Evolutionary conservation across 2,329 filamentous ascomycete species (phyloP).

Genomic region (Colletotrichum cordylinicola): DNA sequence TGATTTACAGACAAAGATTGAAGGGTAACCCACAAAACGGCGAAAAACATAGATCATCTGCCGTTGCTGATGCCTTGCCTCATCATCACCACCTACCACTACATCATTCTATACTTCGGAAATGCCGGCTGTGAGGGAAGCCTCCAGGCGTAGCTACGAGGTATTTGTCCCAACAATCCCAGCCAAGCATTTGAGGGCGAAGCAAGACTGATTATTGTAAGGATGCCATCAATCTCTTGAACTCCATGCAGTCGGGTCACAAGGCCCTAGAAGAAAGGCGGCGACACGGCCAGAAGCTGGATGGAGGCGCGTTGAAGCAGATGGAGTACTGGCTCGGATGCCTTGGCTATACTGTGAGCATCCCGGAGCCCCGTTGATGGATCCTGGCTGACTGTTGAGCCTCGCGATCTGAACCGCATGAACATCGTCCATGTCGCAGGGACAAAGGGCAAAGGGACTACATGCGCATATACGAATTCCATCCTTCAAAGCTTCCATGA

Average conservation of each 20-base stretch:
- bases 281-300: not conserved
- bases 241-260: not conserved
- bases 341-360: not conserved
- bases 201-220: not conserved
- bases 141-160: not conserved
- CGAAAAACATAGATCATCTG: not conserved
- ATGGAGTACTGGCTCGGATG: not conserved
- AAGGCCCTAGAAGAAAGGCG: not conserved
- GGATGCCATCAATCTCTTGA: not conserved
- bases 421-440: not conserved
- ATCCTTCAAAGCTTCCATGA: not conserved
- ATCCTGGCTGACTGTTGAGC: not conserved
- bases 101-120: not conserved
- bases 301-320: not conserved
- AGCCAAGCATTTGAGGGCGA: accelerated
- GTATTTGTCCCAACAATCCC: not conserved
- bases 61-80: not conserved
- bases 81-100: not conserved
- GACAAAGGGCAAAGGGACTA: not conserved
- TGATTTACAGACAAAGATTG: too few relatives aligned
- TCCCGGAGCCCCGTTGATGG: too few relatives aligned
- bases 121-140: not conserved
- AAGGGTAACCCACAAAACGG: too few relatives aligned
- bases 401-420: not conserved
- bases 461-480: not conserved